Evolutionary conservation across 2,329 filamentous ascomycete genomes (phyloP).

Genomic region (Nakataea oryzae): DNA sequence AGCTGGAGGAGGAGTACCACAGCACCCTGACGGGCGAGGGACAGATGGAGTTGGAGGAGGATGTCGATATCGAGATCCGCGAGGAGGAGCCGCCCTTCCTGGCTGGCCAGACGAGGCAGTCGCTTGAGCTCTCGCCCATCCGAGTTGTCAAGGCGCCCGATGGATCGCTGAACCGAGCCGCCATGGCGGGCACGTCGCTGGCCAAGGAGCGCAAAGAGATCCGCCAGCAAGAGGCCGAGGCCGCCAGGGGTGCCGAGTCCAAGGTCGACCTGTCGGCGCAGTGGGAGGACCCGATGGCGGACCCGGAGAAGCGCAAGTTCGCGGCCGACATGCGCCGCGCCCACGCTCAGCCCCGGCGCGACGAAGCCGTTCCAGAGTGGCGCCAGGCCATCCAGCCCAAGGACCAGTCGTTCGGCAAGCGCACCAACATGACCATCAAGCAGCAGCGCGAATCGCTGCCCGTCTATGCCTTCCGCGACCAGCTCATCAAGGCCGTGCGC

Average conservation of each 20-base stretch:
- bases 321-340: conserved; percentile 73
- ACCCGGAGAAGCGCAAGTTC: conserved; percentile 76
- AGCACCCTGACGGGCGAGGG: conserved; percentile 77
- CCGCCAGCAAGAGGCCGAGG: conserved; percentile 77
- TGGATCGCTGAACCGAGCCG: conserved; percentile 93
- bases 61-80: conserved; percentile 91
- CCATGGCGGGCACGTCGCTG: conserved; percentile 82
- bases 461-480: conserved; percentile 77
- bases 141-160: conserved; percentile 95
- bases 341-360: conserved; percentile 43
- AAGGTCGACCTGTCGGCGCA: conserved; percentile 79
- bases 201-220: conserved; percentile 86
- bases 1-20: conserved; percentile 89
- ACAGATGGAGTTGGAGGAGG: conserved; percentile 85
- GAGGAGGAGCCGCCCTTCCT: conserved; percentile 96
- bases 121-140: conserved; percentile 87
- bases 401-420: conserved; percentile 72
- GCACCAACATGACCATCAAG: conserved; percentile 87
- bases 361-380: conserved; percentile 80
- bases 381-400: conserved; percentile 73
- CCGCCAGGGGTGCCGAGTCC: conserved; percentile 65
- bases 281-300: conserved; percentile 96
- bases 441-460: conserved; percentile 85
- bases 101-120: conserved; percentile 92
- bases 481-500: conserved; percentile 76